These are phyloP conservation scores for Rhytidiadelphus loreus DNA, from an alignment of 225 moss, liverwort and hornwort species.

Conservation along the genomic window DNA sequence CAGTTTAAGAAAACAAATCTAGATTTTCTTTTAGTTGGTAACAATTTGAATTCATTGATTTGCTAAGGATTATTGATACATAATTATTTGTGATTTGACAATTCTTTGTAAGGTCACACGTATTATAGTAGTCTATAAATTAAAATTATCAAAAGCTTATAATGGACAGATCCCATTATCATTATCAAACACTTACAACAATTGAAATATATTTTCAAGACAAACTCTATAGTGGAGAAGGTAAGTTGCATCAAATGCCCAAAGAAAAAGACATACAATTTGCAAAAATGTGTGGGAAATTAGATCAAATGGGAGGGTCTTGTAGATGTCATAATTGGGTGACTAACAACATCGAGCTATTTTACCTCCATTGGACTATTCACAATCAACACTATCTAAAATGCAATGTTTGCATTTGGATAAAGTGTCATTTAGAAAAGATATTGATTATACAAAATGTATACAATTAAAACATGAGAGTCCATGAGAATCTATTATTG, in stretches of 20 bases:
- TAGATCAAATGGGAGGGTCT: no score
- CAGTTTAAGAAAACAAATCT: not conserved
- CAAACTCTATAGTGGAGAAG: no score
- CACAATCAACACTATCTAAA: not conserved
- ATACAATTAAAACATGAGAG: not conserved
- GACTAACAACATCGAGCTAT: no score
- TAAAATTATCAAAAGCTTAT: not conserved
- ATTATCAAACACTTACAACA: not conserved
- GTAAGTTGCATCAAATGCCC: no score
- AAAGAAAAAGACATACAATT: no score
- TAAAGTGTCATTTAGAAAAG: not conserved
- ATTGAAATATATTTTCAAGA: no score
- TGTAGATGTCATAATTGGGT: no score
- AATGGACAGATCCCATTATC: not conserved
- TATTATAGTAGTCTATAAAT: not conserved
- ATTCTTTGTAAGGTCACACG: not conserved
- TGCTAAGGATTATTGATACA: not conserved
- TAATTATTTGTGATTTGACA: not conserved
- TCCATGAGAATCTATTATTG: accelerated
- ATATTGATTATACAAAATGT: not conserved
- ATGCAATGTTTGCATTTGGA: not conserved
- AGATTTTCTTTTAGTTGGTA: not conserved
- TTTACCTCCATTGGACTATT: not conserved
- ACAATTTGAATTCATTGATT: not conserved
- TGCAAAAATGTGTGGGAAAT: no score